Base-by-base conservation (phyloP, 768 basidiomycete species). In the Lactifluus piperatus region DNA sequence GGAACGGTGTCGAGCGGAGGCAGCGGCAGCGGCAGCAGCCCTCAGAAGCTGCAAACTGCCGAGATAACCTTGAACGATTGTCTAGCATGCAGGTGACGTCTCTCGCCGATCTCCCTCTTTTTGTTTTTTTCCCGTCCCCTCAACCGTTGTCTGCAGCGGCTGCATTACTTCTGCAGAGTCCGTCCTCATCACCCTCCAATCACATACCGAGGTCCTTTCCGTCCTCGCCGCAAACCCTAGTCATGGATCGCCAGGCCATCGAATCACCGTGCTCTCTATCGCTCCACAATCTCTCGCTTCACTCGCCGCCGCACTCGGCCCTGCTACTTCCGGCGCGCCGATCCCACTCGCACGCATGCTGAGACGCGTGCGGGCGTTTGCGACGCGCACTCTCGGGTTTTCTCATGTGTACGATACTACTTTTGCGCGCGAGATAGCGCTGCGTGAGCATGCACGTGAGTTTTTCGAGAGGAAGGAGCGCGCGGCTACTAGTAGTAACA, bases 131-230 rank as follows among this genome's bases (percentile, higher is more conserved):
- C 5, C 8, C 11, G 0, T 51, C 22, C 37, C 39, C 48, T 29
- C 20, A 26, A 26, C 5, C 49, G 32, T 34, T 5, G 32, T 45
- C 5, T 30, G 16, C 64, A 97, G 95, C 60, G 97, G 97, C 2
- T 99, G 97, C 68, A 97, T 99, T 66, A 99, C 97, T 3, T 97
- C 95, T 39, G 95, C 95, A 24, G 95, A 99, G 76, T 95, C 93
- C 20, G 85, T 98, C 47, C 81, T 99, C 60, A 97, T 99, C 68
- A 94, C 94, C 13, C 79, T 97, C 37, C 95, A 99, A 71, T 95
- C 93, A 7, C 94, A 97, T 67, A 81, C 82, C 16, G 94, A 99
- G 71, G 94, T 98, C 4, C 81, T 95, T 48, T 80, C 81, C 49
- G 87, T 92, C 66, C 78, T 97, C 14, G 72, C 77, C 39, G 71